Evolutionary conservation across 2,329 filamentous ascomycete species (phyloP).

Genomic region (Pseudopithomyces chartarum): DNA sequence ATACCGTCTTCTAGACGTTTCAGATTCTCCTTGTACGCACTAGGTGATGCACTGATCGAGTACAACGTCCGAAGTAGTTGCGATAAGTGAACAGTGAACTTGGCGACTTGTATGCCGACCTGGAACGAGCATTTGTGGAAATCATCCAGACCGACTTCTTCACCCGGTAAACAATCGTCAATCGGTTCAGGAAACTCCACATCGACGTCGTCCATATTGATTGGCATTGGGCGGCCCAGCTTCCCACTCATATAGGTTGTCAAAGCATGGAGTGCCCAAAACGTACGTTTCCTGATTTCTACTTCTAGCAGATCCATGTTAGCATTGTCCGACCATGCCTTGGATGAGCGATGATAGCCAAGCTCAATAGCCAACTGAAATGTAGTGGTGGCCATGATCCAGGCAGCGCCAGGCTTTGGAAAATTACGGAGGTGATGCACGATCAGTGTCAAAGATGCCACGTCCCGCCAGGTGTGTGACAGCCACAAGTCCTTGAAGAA

Average conservation of each 20-base stretch:
- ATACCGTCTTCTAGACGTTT: slow-evolving; percentile 69
- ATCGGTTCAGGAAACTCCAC: slow-evolving; percentile 75
- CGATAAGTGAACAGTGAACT: slow-evolving; percentile 68
- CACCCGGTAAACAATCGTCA: slow-evolving; percentile 71
- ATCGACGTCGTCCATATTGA: slow-evolving; percentile 77
- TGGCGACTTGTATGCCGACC: slow-evolving; percentile 69
- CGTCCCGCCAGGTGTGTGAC: slow-evolving; percentile 66
- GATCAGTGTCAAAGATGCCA: slow-evolving; percentile 76
- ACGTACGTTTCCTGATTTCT: slow-evolving; percentile 78
- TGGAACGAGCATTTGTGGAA: slow-evolving; percentile 68
- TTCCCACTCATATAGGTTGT: slow-evolving; percentile 74
- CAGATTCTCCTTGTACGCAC: slow-evolving; percentile 68
- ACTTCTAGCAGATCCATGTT: slow-evolving; percentile 63
- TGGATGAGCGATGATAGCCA: slow-evolving; percentile 74
- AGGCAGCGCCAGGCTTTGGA: slow-evolving; percentile 77
- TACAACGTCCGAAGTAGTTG: slow-evolving; percentile 81
- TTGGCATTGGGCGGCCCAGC: slow-evolving; percentile 76
- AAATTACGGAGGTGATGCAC: slow-evolving; percentile 75
- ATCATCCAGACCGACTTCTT: slow-evolving; percentile 50
- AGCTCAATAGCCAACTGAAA: slow-evolving; percentile 74
- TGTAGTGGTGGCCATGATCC: slow-evolving; percentile 68
- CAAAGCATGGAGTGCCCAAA: slow-evolving; percentile 73
- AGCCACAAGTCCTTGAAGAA: slow-evolving; percentile 69
- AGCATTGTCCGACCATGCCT: slow-evolving; percentile 57
- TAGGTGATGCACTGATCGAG: slow-evolving; percentile 66